phyloP scores from a whole-genome alignment of 805 yeast genomes.

The Saccharomycopsis sp. region DNA sequence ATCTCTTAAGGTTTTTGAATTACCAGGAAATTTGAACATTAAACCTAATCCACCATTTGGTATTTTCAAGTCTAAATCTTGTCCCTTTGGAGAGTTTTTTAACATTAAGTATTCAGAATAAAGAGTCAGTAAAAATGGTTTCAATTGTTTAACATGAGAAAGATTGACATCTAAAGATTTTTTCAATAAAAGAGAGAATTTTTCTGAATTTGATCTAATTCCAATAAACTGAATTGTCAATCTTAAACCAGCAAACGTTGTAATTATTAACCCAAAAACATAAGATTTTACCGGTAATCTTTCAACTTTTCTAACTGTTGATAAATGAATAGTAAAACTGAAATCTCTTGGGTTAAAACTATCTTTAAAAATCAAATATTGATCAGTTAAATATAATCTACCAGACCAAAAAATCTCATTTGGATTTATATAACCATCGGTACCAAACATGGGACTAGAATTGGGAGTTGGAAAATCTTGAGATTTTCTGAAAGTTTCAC shows the following conservation, averaged over 20 bases:
- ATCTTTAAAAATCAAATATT: constrained; percentile 67
- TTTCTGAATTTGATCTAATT: constrained; percentile 65
- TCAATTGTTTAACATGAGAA: constrained; percentile 48
- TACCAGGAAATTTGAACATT: constrained; percentile 81
- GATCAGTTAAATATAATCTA: constrained; percentile 58
- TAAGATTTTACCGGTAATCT: constrained; percentile 61
- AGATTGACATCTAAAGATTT: constrained; percentile 51
- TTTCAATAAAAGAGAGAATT: constrained; percentile 63
- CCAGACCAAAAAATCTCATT: constrained; percentile 41
- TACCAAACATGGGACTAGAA: constrained; percentile 7
- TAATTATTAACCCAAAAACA: constrained; percentile 67
- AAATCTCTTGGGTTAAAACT: constrained; percentile 59
- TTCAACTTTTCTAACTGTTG: constrained; percentile 77
- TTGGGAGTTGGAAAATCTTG: constrained; percentile 7
- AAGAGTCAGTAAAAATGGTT: constrained; percentile 55
- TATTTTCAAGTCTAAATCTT: constrained; percentile 31
- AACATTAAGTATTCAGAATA: constrained; percentile 79
- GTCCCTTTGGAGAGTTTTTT: constrained; percentile 37
- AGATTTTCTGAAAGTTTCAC: neutral
- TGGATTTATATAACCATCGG: constrained; percentile 12
- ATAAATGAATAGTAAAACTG: constrained; percentile 58
- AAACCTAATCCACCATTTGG: constrained; percentile 85
- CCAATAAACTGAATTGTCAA: constrained; percentile 70
- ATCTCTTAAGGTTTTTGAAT: constrained; percentile 64
- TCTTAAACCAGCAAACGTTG: constrained; percentile 54